A percentile compares a stretch with the other conserved stretches of the same genome.
Evolutionary conservation across 805 yeast genomes (phyloP).

Genomic region (Nakazawaea pomicola): DNA sequence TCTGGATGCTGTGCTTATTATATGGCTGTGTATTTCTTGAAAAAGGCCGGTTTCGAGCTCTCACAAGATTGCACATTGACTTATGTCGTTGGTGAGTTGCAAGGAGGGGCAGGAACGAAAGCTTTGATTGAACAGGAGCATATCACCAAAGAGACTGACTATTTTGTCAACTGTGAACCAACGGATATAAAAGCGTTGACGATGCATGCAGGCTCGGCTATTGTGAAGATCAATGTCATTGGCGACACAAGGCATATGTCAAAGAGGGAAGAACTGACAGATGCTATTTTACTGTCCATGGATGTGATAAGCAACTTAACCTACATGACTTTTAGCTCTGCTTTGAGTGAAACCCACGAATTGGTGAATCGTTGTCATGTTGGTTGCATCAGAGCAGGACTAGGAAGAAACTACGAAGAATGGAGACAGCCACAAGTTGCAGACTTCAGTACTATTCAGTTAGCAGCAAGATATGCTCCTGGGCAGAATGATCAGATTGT

Average conservation of each 20-base stretch:
- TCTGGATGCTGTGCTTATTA: slow-evolving; percentile 28
- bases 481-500: slow-evolving; percentile 23
- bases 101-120: slow-evolving; percentile 28
- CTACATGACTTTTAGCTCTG: slow-evolving; percentile 22
- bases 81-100: slow-evolving; percentile 23
- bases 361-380: slow-evolving; percentile 26
- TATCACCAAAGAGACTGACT: slow-evolving; percentile 23
- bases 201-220: slow-evolving; percentile 28
- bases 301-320: slow-evolving; percentile 23
- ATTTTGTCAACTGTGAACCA: slow-evolving; percentile 27
- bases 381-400: slow-evolving; percentile 26
- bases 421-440: slow-evolving; percentile 29
- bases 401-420: slow-evolving; percentile 23
- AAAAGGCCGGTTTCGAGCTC: slow-evolving; percentile 23
- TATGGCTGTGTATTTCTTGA: slow-evolving; percentile 26
- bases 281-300: slow-evolving; percentile 25
- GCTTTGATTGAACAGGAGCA: slow-evolving; percentile 20
- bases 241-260: slow-evolving; percentile 29
- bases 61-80: slow-evolving; percentile 25
- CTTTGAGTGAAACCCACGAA: slow-evolving; percentile 19
- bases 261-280: slow-evolving; percentile 27
- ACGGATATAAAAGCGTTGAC: slow-evolving; percentile 25
- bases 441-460: slow-evolving; percentile 26
- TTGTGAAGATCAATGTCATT: slow-evolving; percentile 23
- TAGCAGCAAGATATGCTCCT: slow-evolving; percentile 28